Base-by-base conservation (phyloP, 495 filamentous ascomycete species). In the Trypethelium eluteriae region DNA sequence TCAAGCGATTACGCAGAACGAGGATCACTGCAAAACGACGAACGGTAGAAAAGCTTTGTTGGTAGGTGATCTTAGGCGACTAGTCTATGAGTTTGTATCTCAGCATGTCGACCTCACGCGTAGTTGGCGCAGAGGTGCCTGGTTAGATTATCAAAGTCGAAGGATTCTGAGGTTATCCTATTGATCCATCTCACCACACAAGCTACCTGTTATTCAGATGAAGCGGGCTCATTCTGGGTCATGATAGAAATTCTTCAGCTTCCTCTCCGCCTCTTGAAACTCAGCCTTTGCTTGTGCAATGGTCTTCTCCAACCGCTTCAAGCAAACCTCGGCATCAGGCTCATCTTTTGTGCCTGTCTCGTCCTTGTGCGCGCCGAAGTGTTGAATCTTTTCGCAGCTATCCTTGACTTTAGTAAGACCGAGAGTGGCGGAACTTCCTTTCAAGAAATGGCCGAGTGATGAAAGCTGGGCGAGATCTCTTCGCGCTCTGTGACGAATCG, bases 391-490 rank as follows among this genome's bases (percentile, higher is more conserved):
- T 77, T 97, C 93, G 76, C 94, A 98, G 64, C 83, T 86, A 71
- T 97, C 92, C 75, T 91, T 91, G 73, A 98, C 89, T 78, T 96
- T 95, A 71, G 81, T 90, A 47, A 98, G 84, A 34, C 94, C 94
- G 62, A 98, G 85, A 6, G 95, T 98, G 25, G 94, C 94, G 10
- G 93, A 96, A n/a, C 93, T 97, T 47, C 94, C 94, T 78, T 98
- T 98, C 64, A 98, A 81, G 80, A 96, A 98, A 78, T 98, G 94
- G 35, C 94, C 94, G 36, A 96, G 85, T 16, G 80, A 81, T 18
- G 93, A 96, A 16, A 98, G 86, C 65, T 85, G 79, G 2, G 75
- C 75, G 46, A 97, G 86, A 67, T 25, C 25, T 25, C 25, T 25
- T 25, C 25, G 25, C 25, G 25, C 25, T 25, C 25, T 25, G 25